Evolutionary conservation across 177 flowering plant genomes (phyloP), one percentile per base, ranked within the genome.

Genomic region (Vitis hybrid): DNA sequence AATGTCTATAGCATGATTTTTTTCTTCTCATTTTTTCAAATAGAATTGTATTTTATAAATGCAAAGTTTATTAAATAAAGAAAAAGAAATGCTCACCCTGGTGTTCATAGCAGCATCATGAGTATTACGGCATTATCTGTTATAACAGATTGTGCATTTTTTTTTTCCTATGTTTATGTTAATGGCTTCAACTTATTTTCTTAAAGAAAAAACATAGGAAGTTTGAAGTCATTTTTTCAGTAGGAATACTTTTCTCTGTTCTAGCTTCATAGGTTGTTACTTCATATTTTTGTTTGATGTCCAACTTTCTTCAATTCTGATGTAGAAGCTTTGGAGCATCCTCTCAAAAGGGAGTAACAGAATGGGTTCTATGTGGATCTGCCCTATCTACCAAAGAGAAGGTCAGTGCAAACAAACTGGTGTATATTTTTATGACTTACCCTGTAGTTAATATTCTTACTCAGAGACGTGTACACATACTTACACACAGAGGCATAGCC

Each of bases 291-390:
- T 14, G 4, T 30, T 30, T 62, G 6, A 52, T 54, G 17, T 59
- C 35, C 6, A 15, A 68, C 24, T 46, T 30, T 50, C 46, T 24
- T 18, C 48, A 40, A 40, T 40, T 40, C 48, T 40, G 48, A 40
- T 40, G 48, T 40, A 40, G 48, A 8, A 6, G 50, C 60, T 60
- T 55, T 63, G 74, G 81, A 77, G 70, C n/a, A 56, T 70, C 68
- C 24, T 67, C 75, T 62, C 57, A 75, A 60, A 69, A 57, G 69
- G 79, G 67, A 35, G 67, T 72, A 52, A 74, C 80, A 59, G 63
- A 80, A 55, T 81, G 77, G 90, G 75, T 84, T 78, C 72, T 91
- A 3, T 93, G 98, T 79, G 97, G 91, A 67, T 92, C 97, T 81
- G 87, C 91, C 64, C 81, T 94, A 24, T 87, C 90, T 71, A 55